Evolutionary conservation across 306 rosid genomes (phyloP), one percentile per base, ranked within the genome.

Genomic region (Cucurbita ficifolia): DNA sequence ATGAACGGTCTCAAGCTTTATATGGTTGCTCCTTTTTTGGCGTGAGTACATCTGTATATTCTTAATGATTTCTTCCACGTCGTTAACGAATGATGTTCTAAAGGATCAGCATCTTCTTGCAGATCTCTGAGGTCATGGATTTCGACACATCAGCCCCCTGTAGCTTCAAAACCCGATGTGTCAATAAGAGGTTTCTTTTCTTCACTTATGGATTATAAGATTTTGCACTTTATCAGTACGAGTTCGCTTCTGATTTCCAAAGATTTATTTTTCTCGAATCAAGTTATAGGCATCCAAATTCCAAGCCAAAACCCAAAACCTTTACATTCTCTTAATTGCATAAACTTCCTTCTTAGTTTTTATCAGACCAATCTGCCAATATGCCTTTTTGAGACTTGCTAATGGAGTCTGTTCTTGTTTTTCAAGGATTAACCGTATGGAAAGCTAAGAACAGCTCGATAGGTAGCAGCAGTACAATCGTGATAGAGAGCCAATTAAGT

Each of bases 11-110:
- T 94, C 81, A 94, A 94, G 86, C 92, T 94, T 81, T 94, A 94
- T 81, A 94, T 94, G 99, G 97, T 94, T 83, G 79, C 99, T 70
- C 99, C 99, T 77, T 94, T 94, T 84, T 80, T 94, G 48, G 86
- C 85, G 96, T 94, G 87, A 84, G 98, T 82, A 81, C 52, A 78
- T 58, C 38, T 21, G 24, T 53, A 18, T 63, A 29, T 68, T 60
- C 74, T 83, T 74, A 73, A 45, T 87, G 55, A 74, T 77, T 81
- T 77, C 64, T 72, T 54, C 10, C 29, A 68, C 76, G 7, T 60
- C 68, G 59, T 75, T 80, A 42, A 19, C 56, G 56, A 68, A 68
- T 68, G 17, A 48, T 48, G 22, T 46, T 24, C 48, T 69, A 48
- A 70, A 14, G 11, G 55, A 40, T 19, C 77, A 33, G 69, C 61